Conservation (phyloP, 2,329 filamentous ascomycete genomes). For the Rutstroemia sp. region DNA sequence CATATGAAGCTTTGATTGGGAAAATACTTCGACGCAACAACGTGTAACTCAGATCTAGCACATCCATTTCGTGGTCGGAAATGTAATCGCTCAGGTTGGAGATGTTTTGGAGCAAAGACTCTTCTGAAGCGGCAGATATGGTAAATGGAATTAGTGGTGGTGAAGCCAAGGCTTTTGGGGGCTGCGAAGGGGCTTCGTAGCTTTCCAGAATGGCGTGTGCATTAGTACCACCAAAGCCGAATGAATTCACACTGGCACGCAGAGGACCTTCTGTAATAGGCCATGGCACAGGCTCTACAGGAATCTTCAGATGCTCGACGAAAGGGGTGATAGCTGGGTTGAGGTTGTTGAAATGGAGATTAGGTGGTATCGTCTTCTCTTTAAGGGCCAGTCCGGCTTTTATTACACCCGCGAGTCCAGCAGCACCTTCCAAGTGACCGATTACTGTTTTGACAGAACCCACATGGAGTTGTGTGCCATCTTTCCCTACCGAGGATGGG, state of each 20-base stretch:
- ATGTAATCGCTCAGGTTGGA: not conserved
- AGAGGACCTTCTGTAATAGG: conserved; percentile 11
- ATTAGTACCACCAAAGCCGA: conserved; percentile 43
- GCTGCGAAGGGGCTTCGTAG: conserved; percentile 6
- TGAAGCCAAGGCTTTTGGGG: conserved; percentile 17
- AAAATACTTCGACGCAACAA: conserved; percentile 8
- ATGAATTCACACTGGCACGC: conserved; percentile 22
- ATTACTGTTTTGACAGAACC: conserved; percentile 24
- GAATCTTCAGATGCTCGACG: conserved; percentile 10
- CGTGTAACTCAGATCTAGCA: conserved; percentile 7
- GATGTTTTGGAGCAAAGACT: conserved; percentile 5
- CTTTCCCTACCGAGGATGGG: not conserved
- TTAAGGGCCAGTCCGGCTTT: conserved; percentile 25
- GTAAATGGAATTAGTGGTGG: conserved; percentile 9
- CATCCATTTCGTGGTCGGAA: not conserved
- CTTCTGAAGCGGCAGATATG: conserved; percentile 15
- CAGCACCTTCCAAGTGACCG: conserved; percentile 25
- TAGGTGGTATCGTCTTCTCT: conserved; percentile 26
- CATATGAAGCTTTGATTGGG: conserved; percentile 9
- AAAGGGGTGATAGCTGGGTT: conserved; percentile 29
- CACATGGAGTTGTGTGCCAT: conserved; percentile 11
- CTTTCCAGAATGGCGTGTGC: conserved; percentile 37
- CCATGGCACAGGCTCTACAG: conserved; percentile 26
- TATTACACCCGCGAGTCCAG: conserved; percentile 28
- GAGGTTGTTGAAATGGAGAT: conserved; percentile 28